Evolutionary conservation across 257 asterid species (phyloP), one percentile per base, ranked within the genome.

Genomic region (Anisodus tanguticus): DNA sequence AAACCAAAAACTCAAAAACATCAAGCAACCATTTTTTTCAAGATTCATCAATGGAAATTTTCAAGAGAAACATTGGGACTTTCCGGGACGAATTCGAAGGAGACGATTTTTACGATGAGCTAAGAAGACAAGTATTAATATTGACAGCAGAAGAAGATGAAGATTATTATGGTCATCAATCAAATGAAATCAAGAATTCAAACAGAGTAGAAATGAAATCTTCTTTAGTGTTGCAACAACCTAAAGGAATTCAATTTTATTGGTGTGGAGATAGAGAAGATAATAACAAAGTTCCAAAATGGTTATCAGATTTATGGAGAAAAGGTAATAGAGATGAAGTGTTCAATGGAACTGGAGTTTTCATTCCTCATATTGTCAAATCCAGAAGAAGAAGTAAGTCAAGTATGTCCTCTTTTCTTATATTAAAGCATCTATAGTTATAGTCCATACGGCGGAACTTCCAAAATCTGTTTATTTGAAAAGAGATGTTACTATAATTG

Each of bases 321-420:
- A 77, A 89, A 8, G 97, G 94, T 1, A 93, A 81, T 16, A 81
- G 26, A 63, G 60, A 8, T 62, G 77, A 47, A 41, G 84, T 81
- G 84, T 15, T 81, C 6, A 81, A 85, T 72, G 98, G 97, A 8
- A 94, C 99, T 1, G 98, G 99, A 0, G 99, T 95, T 70, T 94
- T 94, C 90, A 94, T 94, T 66, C 99, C 99, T 64, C 98, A 91
- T 79, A 85, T 86, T 54, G 60, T 82, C 41, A 93, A 86, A 31
- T 16, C 92, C 10, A 88, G 87, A 81, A 88, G 87, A 76, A 91
- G 88, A 84, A 74, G 83, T 76, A 90, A 83, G 85, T 82, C 94
- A 83, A 89, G 98, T 94, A 90, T 9, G 93, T 88, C 8, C 7
- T 31, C 63, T 26, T 22, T 81, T 60, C 1, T 31, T 4, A 9